phyloP scores from a whole-genome alignment of 768 basidiomycete species.

The Suillus paluster region DNA sequence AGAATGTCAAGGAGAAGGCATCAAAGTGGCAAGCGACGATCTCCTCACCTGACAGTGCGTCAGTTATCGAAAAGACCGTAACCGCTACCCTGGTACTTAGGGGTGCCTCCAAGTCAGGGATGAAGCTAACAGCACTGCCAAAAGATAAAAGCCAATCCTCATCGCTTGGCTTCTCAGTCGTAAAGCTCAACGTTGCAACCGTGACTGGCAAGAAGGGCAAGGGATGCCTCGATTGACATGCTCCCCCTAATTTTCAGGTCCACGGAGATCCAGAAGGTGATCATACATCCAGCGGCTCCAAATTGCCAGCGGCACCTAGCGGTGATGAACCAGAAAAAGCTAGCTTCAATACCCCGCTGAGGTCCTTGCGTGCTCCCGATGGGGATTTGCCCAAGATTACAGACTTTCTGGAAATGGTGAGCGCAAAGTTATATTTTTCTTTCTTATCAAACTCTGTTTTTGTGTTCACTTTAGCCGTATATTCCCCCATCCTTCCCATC shows the following conservation, averaged over 20 bases:
- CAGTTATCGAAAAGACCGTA: conserved; percentile 9
- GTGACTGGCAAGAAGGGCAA: conserved; percentile 28
- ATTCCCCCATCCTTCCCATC: conserved; percentile 61
- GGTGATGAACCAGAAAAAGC: conserved; percentile 9
- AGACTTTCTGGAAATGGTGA: conserved; percentile 43
- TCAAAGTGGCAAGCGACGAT: conserved; percentile 39
- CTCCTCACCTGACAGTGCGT: conserved; percentile 15
- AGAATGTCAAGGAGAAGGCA: conserved; percentile 39
- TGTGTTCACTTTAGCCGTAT: conserved; percentile 39
- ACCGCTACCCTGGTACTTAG: conserved; percentile 7
- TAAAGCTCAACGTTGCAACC: conserved; percentile 39
- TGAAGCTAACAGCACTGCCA: neutral
- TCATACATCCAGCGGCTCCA: conserved; percentile 17
- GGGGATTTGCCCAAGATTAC: conserved; percentile 30
- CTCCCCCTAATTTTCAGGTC: conserved; percentile 8
- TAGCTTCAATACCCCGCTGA: conserved; percentile 8
- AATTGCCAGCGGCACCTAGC: conserved; percentile 12
- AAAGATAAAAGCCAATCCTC: conserved; percentile 23
- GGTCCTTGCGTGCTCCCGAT: conserved; percentile 10
- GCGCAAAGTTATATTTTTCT: conserved; percentile 20
- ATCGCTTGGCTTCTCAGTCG: conserved; percentile 48
- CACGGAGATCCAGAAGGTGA: conserved; percentile 13
- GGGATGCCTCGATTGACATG: conserved; percentile 9
- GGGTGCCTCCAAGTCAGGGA: conserved; percentile 14
- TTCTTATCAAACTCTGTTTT: conserved; percentile 7